Percentiles rank a stretch among this genome's conserved stretches.
Evolutionary conservation across 129 eudicot genomes (phyloP).

Genomic region (carrot (Daucus carota)): DNA sequence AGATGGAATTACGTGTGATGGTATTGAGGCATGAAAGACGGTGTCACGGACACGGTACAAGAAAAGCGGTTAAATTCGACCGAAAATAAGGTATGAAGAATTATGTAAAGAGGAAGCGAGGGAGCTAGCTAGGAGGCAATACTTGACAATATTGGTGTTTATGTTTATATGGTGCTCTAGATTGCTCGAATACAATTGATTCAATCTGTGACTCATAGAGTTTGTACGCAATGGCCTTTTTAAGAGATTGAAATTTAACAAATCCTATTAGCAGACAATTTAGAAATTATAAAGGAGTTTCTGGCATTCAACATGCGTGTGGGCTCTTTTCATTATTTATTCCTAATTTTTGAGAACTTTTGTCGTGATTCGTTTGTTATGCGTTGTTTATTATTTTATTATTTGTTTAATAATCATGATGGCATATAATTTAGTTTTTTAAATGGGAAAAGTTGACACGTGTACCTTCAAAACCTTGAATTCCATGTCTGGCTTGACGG

Average conservation of each 20-base stretch:
- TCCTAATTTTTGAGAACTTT: not conserved
- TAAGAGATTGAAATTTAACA: not conserved
- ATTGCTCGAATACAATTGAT: not conserved
- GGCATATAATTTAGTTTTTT: not conserved
- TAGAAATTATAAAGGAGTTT: slow-evolving; percentile 4
- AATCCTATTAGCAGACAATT: slow-evolving; percentile 10
- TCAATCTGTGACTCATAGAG: not conserved
- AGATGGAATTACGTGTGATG: not conserved
- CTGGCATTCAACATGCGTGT: not conserved
- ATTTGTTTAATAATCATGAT: not conserved
- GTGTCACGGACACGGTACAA: not conserved
- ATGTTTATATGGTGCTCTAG: not conserved
- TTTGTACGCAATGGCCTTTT: not conserved
- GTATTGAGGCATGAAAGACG: not conserved
- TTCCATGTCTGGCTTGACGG: slow-evolving; percentile 6
- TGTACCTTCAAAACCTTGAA: slow-evolving; percentile 6
- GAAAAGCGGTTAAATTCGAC: too few species aligned
- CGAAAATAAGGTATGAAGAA: too few species aligned
- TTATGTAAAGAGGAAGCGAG: not conserved
- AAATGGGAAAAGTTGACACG: not conserved
- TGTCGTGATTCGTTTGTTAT: not conserved
- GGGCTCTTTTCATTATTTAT: not conserved
- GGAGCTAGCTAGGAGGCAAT: not conserved
- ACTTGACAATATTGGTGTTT: not conserved
- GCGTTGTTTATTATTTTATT: not conserved